These are phyloP conservation scores for Saccharomycopsis sp. DNA, from an alignment of 805 yeast species.

Conservation along the genomic window DNA sequence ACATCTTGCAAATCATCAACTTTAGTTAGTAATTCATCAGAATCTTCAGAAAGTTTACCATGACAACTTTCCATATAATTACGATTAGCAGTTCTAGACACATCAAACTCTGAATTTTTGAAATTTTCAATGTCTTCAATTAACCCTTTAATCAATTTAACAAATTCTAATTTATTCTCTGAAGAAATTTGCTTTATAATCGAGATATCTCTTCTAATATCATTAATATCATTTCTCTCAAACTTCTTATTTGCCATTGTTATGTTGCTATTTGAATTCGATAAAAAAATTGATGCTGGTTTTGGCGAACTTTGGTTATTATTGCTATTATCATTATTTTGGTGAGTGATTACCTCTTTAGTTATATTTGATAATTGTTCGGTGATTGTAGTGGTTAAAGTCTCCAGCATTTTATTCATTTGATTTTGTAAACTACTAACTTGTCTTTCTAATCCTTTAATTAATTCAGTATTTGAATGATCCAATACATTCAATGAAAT, in stretches of 20 bases:
- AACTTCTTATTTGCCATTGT: not conserved
- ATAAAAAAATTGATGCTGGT: too few species aligned
- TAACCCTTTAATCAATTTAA: conserved; percentile 37
- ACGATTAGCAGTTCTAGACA: conserved; percentile 29
- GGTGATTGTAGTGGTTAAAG: not conserved
- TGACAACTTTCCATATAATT: conserved; percentile 74
- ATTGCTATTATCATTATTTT: not conserved
- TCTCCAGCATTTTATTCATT: conserved; percentile 24
- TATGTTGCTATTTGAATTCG: too few species aligned
- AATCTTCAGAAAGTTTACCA: conserved; percentile 61
- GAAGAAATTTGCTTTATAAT: conserved; percentile 51
- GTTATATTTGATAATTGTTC: not conserved
- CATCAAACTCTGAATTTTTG: conserved; percentile 39
- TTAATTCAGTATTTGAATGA: conserved; percentile 17
- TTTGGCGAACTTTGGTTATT: not conserved
- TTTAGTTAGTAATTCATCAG: conserved; percentile 64
- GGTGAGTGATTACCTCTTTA: too few species aligned
- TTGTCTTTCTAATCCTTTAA: conserved; percentile 9
- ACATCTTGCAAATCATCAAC: conserved; percentile 91
- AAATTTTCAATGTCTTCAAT: conserved; percentile 43
- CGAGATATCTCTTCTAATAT: conserved; percentile 51
- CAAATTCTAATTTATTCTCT: conserved; percentile 36
- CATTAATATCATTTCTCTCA: conserved; percentile 31
- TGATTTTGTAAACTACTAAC: conserved; percentile 21
- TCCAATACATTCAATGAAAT: conserved; percentile 50